A percentile compares a stretch with the other conserved stretches of the same genome.
phyloP scores from a whole-genome alignment of 108 stramenopile genomes.

The Pseudonitzschia multistriata region DNA sequence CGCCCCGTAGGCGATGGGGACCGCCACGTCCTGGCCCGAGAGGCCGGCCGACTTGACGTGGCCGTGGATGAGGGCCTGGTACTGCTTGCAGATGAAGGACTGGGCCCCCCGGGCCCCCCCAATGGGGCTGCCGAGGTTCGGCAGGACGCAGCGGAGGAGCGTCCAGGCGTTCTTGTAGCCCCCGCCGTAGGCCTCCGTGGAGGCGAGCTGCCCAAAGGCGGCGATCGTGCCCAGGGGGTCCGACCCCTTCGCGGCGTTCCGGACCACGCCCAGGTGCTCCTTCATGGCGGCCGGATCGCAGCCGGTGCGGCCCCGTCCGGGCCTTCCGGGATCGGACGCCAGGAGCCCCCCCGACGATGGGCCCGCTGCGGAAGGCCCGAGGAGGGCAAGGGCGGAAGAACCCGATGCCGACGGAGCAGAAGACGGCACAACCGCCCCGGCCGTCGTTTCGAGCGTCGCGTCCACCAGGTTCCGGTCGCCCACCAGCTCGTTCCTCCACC shows the following conservation, averaged over 20 bases:
- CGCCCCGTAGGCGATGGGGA: conserved; percentile 4
- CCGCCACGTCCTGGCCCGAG: conserved; percentile 22
- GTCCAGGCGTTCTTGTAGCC: conserved; percentile 44
- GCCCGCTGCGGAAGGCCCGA: not conserved
- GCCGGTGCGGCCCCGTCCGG: not conserved
- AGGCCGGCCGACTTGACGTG: conserved; percentile 38
- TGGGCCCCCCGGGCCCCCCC: conserved; percentile 35
- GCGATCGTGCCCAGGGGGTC: conserved; percentile 7
- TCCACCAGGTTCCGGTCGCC: conserved; percentile 33
- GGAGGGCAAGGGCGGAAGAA: not conserved
- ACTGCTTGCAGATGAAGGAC: conserved; percentile 38
- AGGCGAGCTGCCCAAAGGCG: conserved; percentile 14
- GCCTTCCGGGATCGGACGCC: too few relatives aligned
- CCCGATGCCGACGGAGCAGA: too few relatives aligned
- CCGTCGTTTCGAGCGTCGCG: conserved; percentile 9
- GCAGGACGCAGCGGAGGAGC: conserved; percentile 20
- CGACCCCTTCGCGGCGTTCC: not conserved
- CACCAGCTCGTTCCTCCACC: conserved; percentile 43
- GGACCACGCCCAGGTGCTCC: conserved; percentile 26
- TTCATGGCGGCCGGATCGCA: conserved; percentile 14
- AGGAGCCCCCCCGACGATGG: too few relatives aligned
- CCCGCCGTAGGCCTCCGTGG: not conserved
- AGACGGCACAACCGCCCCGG: too few relatives aligned
- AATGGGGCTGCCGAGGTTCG: conserved; percentile 16
- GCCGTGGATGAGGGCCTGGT: conserved; percentile 30